Percentiles rank a stretch among this genome's conserved stretches.
These are phyloP conservation scores for Firmiana major DNA, from an alignment of 345 rosid genomes.

Conservation along the genomic window DNA sequence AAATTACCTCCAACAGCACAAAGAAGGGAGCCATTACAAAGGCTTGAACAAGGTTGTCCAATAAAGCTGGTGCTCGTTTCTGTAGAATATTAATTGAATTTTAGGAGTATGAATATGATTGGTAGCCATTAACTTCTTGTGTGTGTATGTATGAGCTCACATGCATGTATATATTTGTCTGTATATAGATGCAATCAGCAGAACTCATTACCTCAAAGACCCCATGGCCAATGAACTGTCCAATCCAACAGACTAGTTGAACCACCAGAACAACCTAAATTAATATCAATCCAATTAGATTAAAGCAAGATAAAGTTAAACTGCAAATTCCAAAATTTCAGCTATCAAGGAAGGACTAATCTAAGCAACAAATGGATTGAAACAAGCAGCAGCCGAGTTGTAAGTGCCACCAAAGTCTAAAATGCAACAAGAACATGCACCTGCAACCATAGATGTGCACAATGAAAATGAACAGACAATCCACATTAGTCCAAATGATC, in stretches of 20 bases:
- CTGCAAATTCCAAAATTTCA: background rate
- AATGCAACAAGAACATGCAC: background rate
- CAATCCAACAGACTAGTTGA: constrained; percentile 61
- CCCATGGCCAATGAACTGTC: constrained; percentile 63
- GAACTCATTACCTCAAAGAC: constrained; percentile 47
- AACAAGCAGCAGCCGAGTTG: background rate
- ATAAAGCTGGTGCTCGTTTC: constrained; percentile 65
- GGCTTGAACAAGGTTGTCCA: constrained; percentile 58
- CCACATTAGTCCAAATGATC: background rate
- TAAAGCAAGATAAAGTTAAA: background rate
- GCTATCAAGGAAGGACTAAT: background rate
- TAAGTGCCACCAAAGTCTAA: background rate
- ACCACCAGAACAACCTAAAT: constrained; percentile 48
- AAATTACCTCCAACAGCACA: constrained; percentile 56
- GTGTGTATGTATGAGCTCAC: background rate
- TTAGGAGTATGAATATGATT: constrained; percentile 1
- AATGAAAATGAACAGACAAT: background rate
- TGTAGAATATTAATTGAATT: constrained; percentile 21
- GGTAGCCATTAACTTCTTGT: background rate
- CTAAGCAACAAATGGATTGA: background rate
- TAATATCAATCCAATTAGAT: background rate
- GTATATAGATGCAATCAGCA: background rate
- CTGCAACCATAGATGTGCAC: background rate
- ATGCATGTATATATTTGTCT: too few relatives aligned
- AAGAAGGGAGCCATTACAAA: constrained; percentile 65